These are phyloP conservation scores for Coemansia sp. DNA, from an alignment of 192 early-diverging fungal genomes.

Conservation along the genomic window DNA sequence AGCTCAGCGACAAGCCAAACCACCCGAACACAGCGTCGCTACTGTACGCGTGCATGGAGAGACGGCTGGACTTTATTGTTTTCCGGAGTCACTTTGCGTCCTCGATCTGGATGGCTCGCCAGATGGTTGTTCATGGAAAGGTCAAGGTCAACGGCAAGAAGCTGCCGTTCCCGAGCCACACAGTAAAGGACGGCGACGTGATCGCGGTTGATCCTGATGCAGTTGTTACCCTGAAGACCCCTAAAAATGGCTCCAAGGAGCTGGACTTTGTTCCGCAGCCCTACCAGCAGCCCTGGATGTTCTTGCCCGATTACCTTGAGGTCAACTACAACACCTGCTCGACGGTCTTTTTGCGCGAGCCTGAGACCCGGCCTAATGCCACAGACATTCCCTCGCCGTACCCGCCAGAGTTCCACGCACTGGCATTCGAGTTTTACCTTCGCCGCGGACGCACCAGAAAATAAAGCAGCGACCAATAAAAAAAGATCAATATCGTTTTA, in stretches of 20 bases:
- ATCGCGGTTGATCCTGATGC: conserved; percentile 76
- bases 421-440: conserved; percentile 92
- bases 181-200: conserved; percentile 83
- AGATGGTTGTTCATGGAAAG: conserved; percentile 79
- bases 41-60: conserved; percentile 85
- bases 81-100: conserved; percentile 90
- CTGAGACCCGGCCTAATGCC: conserved; percentile 77
- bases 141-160: conserved; percentile 90
- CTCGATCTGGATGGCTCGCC: conserved; percentile 82
- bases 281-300: conserved; percentile 92
- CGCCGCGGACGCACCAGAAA: conserved; percentile 56
- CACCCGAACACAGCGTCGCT: conserved; percentile 74
- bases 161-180: conserved; percentile 73
- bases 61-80: conserved; percentile 89
- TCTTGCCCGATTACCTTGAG: conserved; percentile 95
- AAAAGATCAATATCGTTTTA: too few species aligned
- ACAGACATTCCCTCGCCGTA: conserved; percentile 95
- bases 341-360: conserved; percentile 81
- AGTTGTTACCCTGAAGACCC: conserved; percentile 63
- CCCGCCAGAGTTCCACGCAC: conserved; percentile 83
- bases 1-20: conserved; percentile 26
- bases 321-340: conserved; percentile 95
- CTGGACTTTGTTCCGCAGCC: conserved; percentile 66
- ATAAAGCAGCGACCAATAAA: conserved; percentile 2
- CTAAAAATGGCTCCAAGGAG: conserved; percentile 50